A percentile compares a stretch with the other conserved stretches of the same genome.
These are phyloP conservation scores for Sporodiniella umbellata DNA, from an alignment of 371 early-diverging fungal species.

Conservation along the genomic window DNA sequence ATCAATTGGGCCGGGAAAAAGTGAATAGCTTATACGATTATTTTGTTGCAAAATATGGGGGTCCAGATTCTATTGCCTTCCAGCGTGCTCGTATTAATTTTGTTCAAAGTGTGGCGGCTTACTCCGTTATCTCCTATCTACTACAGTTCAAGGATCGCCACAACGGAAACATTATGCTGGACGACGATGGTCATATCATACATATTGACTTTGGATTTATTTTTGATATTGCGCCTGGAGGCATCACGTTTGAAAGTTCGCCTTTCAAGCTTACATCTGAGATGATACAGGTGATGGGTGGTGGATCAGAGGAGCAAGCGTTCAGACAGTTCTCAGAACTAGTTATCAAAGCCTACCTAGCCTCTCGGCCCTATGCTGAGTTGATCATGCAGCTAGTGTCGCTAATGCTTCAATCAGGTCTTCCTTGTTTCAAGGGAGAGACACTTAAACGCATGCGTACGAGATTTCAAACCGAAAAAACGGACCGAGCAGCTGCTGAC, in stretches of 20 bases:
- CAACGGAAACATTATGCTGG: constrained; percentile 99
- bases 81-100: constrained; percentile 93
- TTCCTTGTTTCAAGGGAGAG: constrained; percentile 96
- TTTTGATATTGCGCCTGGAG: constrained; percentile 98
- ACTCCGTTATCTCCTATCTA: constrained; percentile 94
- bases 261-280: constrained; percentile 99
- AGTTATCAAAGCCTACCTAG: constrained; percentile 89
- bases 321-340: constrained; percentile 89
- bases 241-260: constrained; percentile 95
- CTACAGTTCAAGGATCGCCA: constrained; percentile 99
- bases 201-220: constrained; percentile 99
- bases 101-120: constrained; percentile 96
- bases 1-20: constrained; percentile 97
- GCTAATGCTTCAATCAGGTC: constrained; percentile 93
- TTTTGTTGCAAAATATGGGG: constrained; percentile 93
- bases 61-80: constrained; percentile 87
- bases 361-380: constrained; percentile 90
- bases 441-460: constrained; percentile 86
- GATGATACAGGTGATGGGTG: constrained; percentile 97
- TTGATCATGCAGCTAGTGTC: constrained; percentile 88
- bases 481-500: constrained; percentile 90
- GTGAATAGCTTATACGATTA: constrained; percentile 96
- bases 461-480: constrained; percentile 90
- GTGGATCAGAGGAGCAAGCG: constrained; percentile 75
- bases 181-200: constrained; percentile 95